These are phyloP conservation scores for Phenoliferia sp. DNA, from an alignment of 1,284 basidiomycete genomes.

Conservation along the genomic window DNA sequence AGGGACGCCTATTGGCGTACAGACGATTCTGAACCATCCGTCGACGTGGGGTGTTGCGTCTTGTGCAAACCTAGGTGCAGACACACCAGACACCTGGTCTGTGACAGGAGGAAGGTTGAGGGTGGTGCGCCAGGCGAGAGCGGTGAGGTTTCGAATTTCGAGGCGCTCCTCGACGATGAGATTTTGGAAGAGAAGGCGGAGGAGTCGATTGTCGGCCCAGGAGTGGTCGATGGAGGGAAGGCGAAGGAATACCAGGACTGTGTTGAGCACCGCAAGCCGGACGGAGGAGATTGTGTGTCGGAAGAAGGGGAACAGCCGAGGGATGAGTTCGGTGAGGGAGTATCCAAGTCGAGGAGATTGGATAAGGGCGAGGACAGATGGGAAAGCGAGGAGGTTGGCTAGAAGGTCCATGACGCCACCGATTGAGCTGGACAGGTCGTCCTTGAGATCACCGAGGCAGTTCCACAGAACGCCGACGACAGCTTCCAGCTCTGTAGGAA, in stretches of 20 bases:
- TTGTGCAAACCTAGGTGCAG: conserved; percentile 12
- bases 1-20: conserved; percentile 83
- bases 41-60: conserved; percentile 39
- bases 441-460: conserved; percentile 87
- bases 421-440: conserved; percentile 94
- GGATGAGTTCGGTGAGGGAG: conserved; percentile 72
- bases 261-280: conserved; percentile 86
- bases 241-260: conserved; percentile 77
- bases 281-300: conserved; percentile 94
- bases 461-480: conserved; percentile 84
- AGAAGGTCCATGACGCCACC: conserved; percentile 96
- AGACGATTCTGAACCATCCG: conserved; percentile 76
- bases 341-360: conserved; percentile 61
- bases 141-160: conserved; percentile 75
- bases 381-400: conserved; percentile 77
- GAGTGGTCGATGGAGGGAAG: conserved; percentile 64
- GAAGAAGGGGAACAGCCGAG: conserved; percentile 91
- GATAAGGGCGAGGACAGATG: conserved; percentile 71
- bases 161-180: conserved; percentile 84
- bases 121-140: conserved; percentile 64
- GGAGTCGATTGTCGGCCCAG: conserved; percentile 75
- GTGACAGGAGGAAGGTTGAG: conserved; percentile 13
- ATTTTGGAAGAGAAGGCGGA: conserved; percentile 89
- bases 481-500: conserved; percentile 57
- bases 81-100: too few species aligned